Percentiles rank a stretch among this genome's conserved stretches.
These are phyloP conservation scores for Ustilago xerochloae DNA, from an alignment of 1,284 basidiomycete species.

Conservation along the genomic window DNA sequence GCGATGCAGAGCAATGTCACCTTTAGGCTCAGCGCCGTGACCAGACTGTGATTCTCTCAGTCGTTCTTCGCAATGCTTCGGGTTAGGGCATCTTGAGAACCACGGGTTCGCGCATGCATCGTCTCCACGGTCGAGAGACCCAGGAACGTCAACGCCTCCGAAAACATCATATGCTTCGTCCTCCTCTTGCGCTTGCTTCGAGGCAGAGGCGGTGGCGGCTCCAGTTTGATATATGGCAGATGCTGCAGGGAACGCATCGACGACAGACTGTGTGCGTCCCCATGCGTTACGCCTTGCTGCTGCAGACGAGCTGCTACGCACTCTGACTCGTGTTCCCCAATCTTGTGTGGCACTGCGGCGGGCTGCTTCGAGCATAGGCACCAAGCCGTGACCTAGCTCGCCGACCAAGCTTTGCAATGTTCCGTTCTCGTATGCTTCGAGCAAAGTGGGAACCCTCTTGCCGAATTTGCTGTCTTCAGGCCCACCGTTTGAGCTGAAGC, in stretches of 20 bases:
- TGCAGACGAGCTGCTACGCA: slow-evolving; percentile 19
- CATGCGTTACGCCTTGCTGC: slow-evolving; percentile 4
- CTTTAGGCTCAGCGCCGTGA: slow-evolving; percentile 9
- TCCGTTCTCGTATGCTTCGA: slow-evolving; percentile 63
- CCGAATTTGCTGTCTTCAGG: slow-evolving; percentile 39
- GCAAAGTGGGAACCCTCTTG: slow-evolving; percentile 43
- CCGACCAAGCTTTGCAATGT: slow-evolving; percentile 48
- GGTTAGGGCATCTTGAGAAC: slow-evolving; percentile 59
- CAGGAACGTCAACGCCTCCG: slow-evolving; percentile 37
- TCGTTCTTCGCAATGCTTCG: slow-evolving; percentile 38
- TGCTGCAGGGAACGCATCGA: slow-evolving; percentile 12
- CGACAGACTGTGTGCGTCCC: slow-evolving; percentile 16
- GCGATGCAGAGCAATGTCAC: slow-evolving; percentile 31
- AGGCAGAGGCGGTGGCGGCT: neutral
- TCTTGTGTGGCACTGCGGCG: slow-evolving; percentile 55
- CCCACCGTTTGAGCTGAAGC: slow-evolving; percentile 44
- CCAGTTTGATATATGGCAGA: neutral
- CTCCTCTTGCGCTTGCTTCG: neutral
- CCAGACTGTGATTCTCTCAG: slow-evolving; percentile 11
- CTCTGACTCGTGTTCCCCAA: slow-evolving; percentile 53
- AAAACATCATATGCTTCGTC: slow-evolving; percentile 37
- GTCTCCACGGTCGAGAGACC: slow-evolving; percentile 55
- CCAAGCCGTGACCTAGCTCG: slow-evolving; percentile 42
- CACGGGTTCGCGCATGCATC: slow-evolving; percentile 56
- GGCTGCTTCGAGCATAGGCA: slow-evolving; percentile 57